Base-by-base conservation (phyloP, 768 basidiomycete genomes). In the Amanita pseudoporphyria region DNA sequence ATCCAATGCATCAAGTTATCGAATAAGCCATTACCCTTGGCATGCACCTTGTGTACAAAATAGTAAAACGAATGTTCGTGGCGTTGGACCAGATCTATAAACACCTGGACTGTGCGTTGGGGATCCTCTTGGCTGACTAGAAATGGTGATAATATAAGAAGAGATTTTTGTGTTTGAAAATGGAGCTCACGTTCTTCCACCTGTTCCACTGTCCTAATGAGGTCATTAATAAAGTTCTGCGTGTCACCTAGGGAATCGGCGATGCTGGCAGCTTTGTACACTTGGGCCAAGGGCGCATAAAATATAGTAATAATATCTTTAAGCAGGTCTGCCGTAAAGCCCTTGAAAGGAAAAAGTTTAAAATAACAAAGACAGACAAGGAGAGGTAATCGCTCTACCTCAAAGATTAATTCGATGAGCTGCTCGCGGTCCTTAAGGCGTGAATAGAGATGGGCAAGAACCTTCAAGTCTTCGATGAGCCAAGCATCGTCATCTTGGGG, bases 291-390 rank as follows among this genome's bases (percentile, higher is more conserved):
- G 2, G 96, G 96, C 1, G 93, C 70, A 64, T 99, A 99, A 66
- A 99, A 99, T 52, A 99, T 98, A 16, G 96, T 97, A 58, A 99
- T 91, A 52, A 99, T 97, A 63, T 99, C 96, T 65, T 94, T 97
- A 59, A 99, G 70, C 21, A 99, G 72, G 30, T 98, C 96, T 2
- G 95, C 83, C 0, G 96, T 98, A 39, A 84, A 84, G 18, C 96
- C 94, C 94, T 98, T 37, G 31, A 6, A 48, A 45, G 53, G 9
- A 47, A 36, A 33, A 36, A 28, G 26, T 12, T 30, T n/a, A 21
- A 22, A 22, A 36, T 35, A 33, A 39, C 19, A 18, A 45, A 24
- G 6, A 19, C 9, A 6, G 24, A 22, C 4, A 44, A 33, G 5
- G 32, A 14, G 45, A 37, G 36, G 49, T 36, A 31, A 52, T 22